Conservation (phyloP, 2,329 filamentous ascomycete genomes). For the Aspergillus uvarum region DNA sequence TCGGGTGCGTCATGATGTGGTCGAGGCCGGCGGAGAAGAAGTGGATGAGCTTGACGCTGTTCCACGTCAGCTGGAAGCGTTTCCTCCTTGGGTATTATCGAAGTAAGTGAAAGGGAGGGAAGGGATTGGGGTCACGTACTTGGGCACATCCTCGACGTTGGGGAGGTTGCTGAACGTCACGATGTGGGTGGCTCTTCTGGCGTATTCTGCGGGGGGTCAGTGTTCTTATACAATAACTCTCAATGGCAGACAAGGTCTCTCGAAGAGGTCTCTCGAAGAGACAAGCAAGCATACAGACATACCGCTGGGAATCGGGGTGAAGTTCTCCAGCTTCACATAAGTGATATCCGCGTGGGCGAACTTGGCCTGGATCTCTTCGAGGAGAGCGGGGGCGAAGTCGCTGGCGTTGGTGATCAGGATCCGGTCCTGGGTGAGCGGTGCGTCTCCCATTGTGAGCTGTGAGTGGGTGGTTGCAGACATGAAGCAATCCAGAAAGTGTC, state of each 20-base stretch:
- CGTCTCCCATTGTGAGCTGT: slow-evolving; percentile 26
- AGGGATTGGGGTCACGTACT: slow-evolving; percentile 18
- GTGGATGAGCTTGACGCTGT: slow-evolving; percentile 53
- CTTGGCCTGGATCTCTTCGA: slow-evolving; percentile 19
- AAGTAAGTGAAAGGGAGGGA: no score
- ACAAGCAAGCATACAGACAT: slow-evolving; percentile 8
- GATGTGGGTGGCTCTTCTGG: slow-evolving; percentile 25
- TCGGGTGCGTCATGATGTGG: slow-evolving; percentile 52
- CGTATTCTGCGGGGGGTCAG: slow-evolving; percentile 20
- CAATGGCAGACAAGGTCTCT: no score
- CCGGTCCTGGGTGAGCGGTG: slow-evolving; percentile 17
- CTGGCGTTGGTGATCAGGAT: slow-evolving; percentile 25
- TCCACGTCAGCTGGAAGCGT: background rate
- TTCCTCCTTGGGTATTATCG: no score
- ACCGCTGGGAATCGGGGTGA: slow-evolving; percentile 26
- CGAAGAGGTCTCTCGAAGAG: no score
- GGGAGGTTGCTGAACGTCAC: slow-evolving; percentile 29
- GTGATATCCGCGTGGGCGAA: slow-evolving; percentile 26
- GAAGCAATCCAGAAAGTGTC: background rate
- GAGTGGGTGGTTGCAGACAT: background rate
- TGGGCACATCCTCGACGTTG: slow-evolving; percentile 26
- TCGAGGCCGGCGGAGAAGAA: slow-evolving; percentile 60
- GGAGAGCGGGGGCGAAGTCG: slow-evolving; percentile 17
- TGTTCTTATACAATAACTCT: no score
- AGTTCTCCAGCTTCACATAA: slow-evolving; percentile 14